Evolutionary conservation across 2,329 filamentous ascomycete species (phyloP).

Genomic region (Penicillium brevicompactum): DNA sequence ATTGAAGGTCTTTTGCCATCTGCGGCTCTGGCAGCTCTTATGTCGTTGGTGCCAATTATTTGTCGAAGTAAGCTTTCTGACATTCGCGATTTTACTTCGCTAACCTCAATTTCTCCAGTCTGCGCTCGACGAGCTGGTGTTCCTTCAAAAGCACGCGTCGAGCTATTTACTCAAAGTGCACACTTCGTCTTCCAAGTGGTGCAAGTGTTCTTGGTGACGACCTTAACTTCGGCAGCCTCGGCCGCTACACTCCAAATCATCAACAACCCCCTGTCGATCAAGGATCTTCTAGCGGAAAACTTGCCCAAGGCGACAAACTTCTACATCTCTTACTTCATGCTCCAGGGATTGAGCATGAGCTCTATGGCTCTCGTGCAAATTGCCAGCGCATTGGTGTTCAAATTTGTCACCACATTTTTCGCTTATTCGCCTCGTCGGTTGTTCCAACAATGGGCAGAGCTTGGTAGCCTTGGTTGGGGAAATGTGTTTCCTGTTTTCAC

Average conservation of each 20-base stretch:
- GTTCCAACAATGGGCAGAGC: slow-evolving; percentile 72
- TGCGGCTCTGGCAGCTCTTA: slow-evolving; percentile 75
- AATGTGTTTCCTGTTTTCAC: slow-evolving; percentile 76
- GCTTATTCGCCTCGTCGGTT: slow-evolving; percentile 71
- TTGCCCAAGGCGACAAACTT: slow-evolving; percentile 89
- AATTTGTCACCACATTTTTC: slow-evolving; percentile 71
- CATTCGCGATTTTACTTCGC: too few species aligned
- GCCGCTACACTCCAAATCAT: slow-evolving; percentile 68
- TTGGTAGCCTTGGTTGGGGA: slow-evolving; percentile 80
- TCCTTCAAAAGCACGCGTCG: slow-evolving; percentile 75
- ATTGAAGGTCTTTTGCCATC: slow-evolving; percentile 83
- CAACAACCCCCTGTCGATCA: slow-evolving; percentile 63
- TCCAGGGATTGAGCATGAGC: slow-evolving; percentile 81
- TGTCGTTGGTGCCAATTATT: slow-evolving; percentile 82
- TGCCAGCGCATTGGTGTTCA: slow-evolving; percentile 70
- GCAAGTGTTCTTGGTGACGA: slow-evolving; percentile 88
- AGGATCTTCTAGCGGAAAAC: slow-evolving; percentile 69
- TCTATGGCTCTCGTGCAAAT: slow-evolving; percentile 73
- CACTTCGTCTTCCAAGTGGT: slow-evolving; percentile 76
- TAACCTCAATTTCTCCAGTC: slow-evolving; percentile 57
- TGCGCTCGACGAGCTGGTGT: slow-evolving; percentile 79
- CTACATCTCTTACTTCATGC: slow-evolving; percentile 91
- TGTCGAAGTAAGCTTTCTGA: slow-evolving; percentile 65
- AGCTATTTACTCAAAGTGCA: slow-evolving; percentile 85
- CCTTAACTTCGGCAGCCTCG: slow-evolving; percentile 78